Percentiles rank a stretch among this genome's conserved stretches.
Evolutionary conservation across 805 yeast genomes (phyloP).

Genomic region (Diddensiella santjacobensis): DNA sequence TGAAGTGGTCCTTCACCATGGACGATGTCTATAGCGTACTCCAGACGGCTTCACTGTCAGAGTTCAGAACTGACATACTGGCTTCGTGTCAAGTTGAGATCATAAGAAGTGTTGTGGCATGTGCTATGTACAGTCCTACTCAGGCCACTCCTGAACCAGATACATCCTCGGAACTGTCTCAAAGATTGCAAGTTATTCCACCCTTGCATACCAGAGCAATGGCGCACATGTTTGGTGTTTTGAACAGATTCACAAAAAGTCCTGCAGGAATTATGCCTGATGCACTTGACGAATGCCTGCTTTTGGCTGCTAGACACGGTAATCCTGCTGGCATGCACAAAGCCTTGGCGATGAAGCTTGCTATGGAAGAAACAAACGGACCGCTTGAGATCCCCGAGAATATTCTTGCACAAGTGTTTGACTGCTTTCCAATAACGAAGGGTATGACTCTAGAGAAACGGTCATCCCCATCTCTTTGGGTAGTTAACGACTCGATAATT

Average conservation of each 20-base stretch:
- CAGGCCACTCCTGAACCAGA: not conserved
- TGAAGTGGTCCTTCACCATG: conserved; percentile 22
- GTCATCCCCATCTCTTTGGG: conserved; percentile 19
- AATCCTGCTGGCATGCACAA: conserved; percentile 27
- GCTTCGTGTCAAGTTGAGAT: conserved; percentile 27
- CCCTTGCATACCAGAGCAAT: conserved; percentile 21
- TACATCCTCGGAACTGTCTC: not conserved
- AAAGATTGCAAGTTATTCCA: conserved; percentile 7
- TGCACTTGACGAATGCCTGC: conserved; percentile 23
- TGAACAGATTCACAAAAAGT: conserved; percentile 21
- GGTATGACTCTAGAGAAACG: conserved; percentile 19
- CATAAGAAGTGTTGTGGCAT: conserved; percentile 20
- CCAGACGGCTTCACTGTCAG: conserved; percentile 19
- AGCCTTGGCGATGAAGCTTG: conserved; percentile 22
- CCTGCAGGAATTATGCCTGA: conserved; percentile 20
- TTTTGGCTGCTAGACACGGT: conserved; percentile 26
- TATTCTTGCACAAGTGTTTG: conserved; percentile 22
- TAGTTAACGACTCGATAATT: conserved; percentile 19
- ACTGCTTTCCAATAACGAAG: conserved; percentile 25
- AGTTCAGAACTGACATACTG: conserved; percentile 20
- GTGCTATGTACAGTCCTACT: conserved; percentile 6
- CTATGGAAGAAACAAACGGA: conserved; percentile 3
- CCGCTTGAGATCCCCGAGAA: conserved; percentile 9
- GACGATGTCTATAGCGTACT: conserved; percentile 29
- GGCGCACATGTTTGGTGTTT: conserved; percentile 29